phyloP scores from a whole-genome alignment of 371 early-diverging fungal genomes.

The Mortierella sp. region DNA sequence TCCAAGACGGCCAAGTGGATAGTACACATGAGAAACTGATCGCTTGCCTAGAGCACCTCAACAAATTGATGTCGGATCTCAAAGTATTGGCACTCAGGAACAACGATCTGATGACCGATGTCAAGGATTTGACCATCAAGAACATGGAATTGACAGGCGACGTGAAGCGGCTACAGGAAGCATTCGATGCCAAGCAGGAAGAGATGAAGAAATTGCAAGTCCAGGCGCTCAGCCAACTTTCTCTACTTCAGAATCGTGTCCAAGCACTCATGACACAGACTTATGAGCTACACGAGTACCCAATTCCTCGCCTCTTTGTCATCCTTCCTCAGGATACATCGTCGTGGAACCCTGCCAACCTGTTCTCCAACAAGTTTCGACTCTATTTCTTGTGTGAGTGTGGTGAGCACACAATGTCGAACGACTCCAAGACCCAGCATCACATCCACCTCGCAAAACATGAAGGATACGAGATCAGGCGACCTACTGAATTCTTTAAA shows the following conservation, averaged over 20 bases:
- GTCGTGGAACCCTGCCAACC: background rate
- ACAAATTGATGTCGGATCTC: too few species aligned
- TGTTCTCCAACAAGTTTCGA: slow-evolving; percentile 13
- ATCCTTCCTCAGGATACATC: background rate
- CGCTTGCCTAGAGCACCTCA: too few species aligned
- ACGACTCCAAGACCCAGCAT: slow-evolving; percentile 11
- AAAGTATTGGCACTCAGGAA: too few species aligned
- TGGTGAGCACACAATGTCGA: slow-evolving; percentile 25
- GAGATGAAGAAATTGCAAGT: background rate
- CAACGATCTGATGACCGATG: too few species aligned
- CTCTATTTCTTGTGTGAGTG: slow-evolving; percentile 42
- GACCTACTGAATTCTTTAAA: slow-evolving; percentile 14
- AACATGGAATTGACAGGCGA: too few species aligned
- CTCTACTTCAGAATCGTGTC: background rate
- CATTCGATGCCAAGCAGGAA: background rate
- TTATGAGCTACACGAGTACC: background rate
- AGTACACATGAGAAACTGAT: too few species aligned
- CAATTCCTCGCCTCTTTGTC: background rate
- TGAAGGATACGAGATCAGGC: slow-evolving; percentile 24
- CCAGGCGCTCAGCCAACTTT: background rate
- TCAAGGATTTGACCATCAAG: too few species aligned
- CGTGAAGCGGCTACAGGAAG: too few species aligned
- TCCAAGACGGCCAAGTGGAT: too few species aligned
- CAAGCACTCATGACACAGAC: background rate
- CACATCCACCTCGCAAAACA: slow-evolving; percentile 29